Conservation (phyloP, 306 rosid genomes). For the Cucumis cinereus region DNA sequence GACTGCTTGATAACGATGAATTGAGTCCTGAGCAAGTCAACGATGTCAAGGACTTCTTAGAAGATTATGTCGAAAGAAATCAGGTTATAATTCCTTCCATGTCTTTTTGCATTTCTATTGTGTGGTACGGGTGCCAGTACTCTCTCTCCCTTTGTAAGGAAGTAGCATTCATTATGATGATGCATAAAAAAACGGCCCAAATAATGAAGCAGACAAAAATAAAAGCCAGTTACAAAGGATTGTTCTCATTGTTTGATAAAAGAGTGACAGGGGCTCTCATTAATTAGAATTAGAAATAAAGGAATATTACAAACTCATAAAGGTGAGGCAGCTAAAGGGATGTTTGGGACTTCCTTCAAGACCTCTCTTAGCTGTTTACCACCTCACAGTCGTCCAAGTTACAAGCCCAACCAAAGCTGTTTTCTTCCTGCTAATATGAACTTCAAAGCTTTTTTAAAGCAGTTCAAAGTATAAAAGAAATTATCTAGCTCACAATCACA, state of each 20-base stretch:
- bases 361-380: background rate
- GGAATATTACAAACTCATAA: background rate
- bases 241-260: background rate
- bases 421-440: background rate
- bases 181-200: background rate
- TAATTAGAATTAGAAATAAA: background rate
- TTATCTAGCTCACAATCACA: background rate
- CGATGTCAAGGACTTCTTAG: slow-evolving; percentile 90
- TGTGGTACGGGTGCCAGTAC: background rate
- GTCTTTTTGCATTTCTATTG: background rate
- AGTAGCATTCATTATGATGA: background rate
- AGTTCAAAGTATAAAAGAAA: background rate
- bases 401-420: background rate
- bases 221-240: background rate
- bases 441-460: background rate
- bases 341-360: background rate
- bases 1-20: slow-evolving; percentile 90
- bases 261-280: background rate
- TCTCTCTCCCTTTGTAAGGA: background rate
- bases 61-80: slow-evolving; percentile 91
- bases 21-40: slow-evolving; percentile 93
- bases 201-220: background rate
- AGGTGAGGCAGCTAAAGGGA: background rate
- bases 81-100: slow-evolving; percentile 43
- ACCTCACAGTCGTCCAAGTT: background rate